These are phyloP conservation scores for Astraeus odoratus DNA, from an alignment of 768 basidiomycete genomes.

Conservation along the genomic window DNA sequence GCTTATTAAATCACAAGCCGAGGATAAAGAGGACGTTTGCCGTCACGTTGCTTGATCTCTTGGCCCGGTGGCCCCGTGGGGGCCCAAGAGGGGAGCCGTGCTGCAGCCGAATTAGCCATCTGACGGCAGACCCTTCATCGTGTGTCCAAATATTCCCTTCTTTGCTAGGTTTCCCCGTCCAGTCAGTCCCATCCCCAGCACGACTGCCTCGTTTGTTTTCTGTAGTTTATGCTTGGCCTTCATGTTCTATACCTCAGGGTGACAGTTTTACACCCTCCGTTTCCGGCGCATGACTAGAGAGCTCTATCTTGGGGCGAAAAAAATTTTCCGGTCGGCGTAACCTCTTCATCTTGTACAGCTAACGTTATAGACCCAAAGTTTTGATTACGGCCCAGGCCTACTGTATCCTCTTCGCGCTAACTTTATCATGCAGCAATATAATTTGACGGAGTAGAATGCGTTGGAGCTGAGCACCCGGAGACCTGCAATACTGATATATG, in stretches of 20 bases:
- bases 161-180: no score
- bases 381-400: neutral
- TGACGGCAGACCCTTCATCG: no score
- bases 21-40: constrained; percentile 3
- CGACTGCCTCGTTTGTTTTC: neutral
- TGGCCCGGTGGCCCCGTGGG: neutral
- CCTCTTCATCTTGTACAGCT: neutral
- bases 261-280: neutral
- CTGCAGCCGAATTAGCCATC: no score
- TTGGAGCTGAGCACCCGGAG: no score
- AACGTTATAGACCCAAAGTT: neutral
- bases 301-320: no score
- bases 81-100: no score
- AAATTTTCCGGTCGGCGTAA: neutral
- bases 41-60: neutral
- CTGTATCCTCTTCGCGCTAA: neutral
- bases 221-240: neutral
- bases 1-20: neutral
- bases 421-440: neutral
- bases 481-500: no score
- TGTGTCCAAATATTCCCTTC: no score
- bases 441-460: no score
- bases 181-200: no score
- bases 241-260: neutral
- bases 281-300: no score